A percentile compares a stretch with the other conserved stretches of the same genome.
Conservation (phyloP, 2,329 filamentous ascomycete genomes). For the Dothideomycetes sp. region DNA sequence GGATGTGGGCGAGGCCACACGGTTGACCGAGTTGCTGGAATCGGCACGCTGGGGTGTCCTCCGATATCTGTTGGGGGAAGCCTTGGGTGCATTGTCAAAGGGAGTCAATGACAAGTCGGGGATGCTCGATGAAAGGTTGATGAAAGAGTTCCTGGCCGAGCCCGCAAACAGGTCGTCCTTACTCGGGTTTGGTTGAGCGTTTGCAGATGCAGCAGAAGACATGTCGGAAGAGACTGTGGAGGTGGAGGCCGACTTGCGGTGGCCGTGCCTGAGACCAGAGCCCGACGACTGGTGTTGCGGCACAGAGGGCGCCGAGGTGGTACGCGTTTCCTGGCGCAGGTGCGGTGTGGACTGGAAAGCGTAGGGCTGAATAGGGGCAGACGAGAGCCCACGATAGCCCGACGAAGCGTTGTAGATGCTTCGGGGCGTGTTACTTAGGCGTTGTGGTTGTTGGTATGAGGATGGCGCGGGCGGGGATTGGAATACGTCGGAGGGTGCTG, state of each 20-base stretch:
- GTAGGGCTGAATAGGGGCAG: constrained; percentile 38
- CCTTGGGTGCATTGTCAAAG: constrained; percentile 50
- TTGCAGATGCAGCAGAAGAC: constrained; percentile 9
- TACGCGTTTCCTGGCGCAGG: constrained; percentile 45
- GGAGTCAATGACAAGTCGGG: constrained; percentile 45
- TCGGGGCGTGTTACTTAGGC: constrained; percentile 30
- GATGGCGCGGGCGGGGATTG: constrained; percentile 25
- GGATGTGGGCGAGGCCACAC: constrained; percentile 22
- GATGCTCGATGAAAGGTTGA: constrained; percentile 38
- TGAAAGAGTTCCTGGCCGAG: constrained; percentile 23
- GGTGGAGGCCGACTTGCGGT: constrained; percentile 41
- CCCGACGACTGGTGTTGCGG: constrained; percentile 13
- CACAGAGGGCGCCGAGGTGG: constrained; percentile 39
- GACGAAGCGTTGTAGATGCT: constrained; percentile 28
- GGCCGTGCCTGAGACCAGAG: constrained; percentile 23
- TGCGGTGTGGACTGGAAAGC: constrained; percentile 42
- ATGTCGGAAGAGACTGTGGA: constrained; percentile 27
- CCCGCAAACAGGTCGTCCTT: constrained; percentile 22
- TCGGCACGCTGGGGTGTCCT: constrained; percentile 49
- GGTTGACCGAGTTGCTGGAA: constrained; percentile 28
- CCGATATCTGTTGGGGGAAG: constrained; percentile 74
- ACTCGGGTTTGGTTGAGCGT: constrained; percentile 8
- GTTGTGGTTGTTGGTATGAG: constrained; percentile 26
- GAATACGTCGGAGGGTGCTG: constrained; percentile 36
- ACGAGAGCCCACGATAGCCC: constrained; percentile 28